Evolutionary conservation across 176 grass and related monocot genomes (phyloP).

Genomic region (Panicum miliaceum): DNA sequence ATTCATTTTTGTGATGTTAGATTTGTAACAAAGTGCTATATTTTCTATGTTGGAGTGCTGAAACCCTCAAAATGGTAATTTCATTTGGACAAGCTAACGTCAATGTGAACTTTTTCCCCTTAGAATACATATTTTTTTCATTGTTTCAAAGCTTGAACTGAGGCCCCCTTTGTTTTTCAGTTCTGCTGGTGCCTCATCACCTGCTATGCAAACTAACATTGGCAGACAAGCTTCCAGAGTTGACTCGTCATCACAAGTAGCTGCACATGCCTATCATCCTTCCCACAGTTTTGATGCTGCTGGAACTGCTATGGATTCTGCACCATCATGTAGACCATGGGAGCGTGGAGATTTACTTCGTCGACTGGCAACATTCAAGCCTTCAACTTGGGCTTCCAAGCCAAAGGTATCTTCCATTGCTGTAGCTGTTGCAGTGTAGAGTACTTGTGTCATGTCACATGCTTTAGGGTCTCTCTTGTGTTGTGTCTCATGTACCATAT

Average conservation of each 20-base stretch:
- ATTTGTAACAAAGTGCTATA: background rate
- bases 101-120: background rate
- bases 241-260: slow-evolving; percentile 62
- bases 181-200: slow-evolving; percentile 89
- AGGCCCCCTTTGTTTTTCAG: slow-evolving; percentile 56
- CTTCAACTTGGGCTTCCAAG: slow-evolving; percentile 86
- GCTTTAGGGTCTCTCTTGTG: background rate
- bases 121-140: background rate
- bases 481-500: slow-evolving; percentile 1
- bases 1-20: slow-evolving; percentile 2
- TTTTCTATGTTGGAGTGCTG: slow-evolving; percentile 13
- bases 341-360: slow-evolving; percentile 90
- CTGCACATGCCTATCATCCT: slow-evolving; percentile 58
- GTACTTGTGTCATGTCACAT: background rate
- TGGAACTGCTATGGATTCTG: slow-evolving; percentile 61
- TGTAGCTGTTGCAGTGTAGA: background rate
- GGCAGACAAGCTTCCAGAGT: slow-evolving; percentile 76
- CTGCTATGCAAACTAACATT: slow-evolving; percentile 76
- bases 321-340: slow-evolving; percentile 88
- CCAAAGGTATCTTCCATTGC: slow-evolving; percentile 61
- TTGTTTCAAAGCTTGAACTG: slow-evolving; percentile 19
- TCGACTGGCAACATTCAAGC: slow-evolving; percentile 78
- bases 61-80: slow-evolving; percentile 6
- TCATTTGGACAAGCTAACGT: slow-evolving; percentile 20
- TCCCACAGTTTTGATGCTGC: slow-evolving; percentile 79